Evolutionary conservation across 2,329 filamentous ascomycete genomes (phyloP).

Genomic region (Monosporascus sp.): DNA sequence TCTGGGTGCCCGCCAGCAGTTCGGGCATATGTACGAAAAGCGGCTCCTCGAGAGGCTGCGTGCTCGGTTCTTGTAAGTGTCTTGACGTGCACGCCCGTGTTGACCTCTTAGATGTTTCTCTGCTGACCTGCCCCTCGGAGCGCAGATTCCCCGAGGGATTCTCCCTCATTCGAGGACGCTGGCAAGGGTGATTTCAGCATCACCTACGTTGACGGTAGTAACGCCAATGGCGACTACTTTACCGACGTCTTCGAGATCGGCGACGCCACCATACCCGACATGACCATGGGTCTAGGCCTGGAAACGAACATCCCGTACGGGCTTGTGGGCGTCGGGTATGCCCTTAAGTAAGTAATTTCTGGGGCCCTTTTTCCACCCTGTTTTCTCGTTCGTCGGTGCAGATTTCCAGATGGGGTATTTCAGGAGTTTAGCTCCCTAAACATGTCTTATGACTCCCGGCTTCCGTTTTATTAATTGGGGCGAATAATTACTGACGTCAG

Average conservation of each 20-base stretch:
- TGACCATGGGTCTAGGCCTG: slow-evolving; percentile 55
- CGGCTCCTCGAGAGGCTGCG: slow-evolving; percentile 28
- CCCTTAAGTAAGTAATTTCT: slow-evolving; percentile 31
- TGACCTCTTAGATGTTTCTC: neutral
- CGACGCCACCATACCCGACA: slow-evolving; percentile 43
- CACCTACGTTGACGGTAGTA: slow-evolving; percentile 56
- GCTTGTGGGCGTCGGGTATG: slow-evolving; percentile 57
- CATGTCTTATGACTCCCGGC: too few relatives aligned
- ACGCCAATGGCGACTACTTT: slow-evolving; percentile 54
- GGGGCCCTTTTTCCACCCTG: too few relatives aligned
- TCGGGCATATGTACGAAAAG: slow-evolving; percentile 35
- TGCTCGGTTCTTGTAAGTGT: slow-evolving; percentile 42
- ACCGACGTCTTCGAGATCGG: slow-evolving; percentile 52
- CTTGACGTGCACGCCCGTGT: neutral
- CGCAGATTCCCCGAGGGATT: slow-evolving; percentile 41
- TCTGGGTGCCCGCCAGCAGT: slow-evolving; percentile 48
- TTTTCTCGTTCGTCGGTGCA: too few relatives aligned
- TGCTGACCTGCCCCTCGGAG: slow-evolving; percentile 8
- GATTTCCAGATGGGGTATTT: too few relatives aligned
- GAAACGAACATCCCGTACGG: slow-evolving; percentile 53
- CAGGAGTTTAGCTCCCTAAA: too few relatives aligned
- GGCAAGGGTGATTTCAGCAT: slow-evolving; percentile 48
- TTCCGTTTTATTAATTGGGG: too few relatives aligned
- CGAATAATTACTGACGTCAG: slow-evolving; percentile 11
- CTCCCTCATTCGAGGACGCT: slow-evolving; percentile 41